Evolutionary conservation across 2,329 filamentous ascomycete species (phyloP), one percentile per base, ranked within the genome.

Genomic region (Onygena corvina): DNA sequence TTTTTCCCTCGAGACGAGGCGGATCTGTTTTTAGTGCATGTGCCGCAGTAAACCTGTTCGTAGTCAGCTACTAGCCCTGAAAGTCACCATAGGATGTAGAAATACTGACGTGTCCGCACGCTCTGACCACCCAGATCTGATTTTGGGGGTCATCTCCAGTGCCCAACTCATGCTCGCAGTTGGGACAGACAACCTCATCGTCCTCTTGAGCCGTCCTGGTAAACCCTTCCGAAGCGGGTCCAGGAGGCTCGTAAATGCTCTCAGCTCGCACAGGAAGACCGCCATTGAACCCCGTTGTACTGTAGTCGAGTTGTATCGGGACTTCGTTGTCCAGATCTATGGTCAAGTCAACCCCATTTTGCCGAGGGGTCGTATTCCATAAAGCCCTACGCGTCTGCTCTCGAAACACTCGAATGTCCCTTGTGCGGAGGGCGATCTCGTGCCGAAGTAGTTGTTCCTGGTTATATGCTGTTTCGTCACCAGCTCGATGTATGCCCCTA

Each of bases 41-140:
- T 67, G 35, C 71, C 71, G 56, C 71, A 73, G 51, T 73, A 73
- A 9, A 72, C 71, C 71, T 73, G 40, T 21, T 52, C 8, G 18
- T 25, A 2, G 18, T 46, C 20, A 46, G 42, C 31, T n/a, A n/a
- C 18, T n/a, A 27, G 14, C 46, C 53, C 42, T 45, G 35, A 53
- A 16, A 50, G 40, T 34, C 2, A 48, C 25, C 44, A 23, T 38
- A 8, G 12, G 27, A 20, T 12, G 34, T 6, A 20, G 9, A 21
- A 20, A 51, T 21, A 31, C 34, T 36, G 72, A 96, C 92, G 70
- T 98, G 92, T 55, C 92, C 92, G 64, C 92, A 98, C 47, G 76
- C 76, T 66, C 89, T 94, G 30, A 92, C 75, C 0, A 92, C 83
- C 88, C 89, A 96, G 54, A 96, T 90, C 59, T 94, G 84, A 61